Base-by-base conservation (phyloP, 768 basidiomycete species). In the Phaeolepiota aurea region DNA sequence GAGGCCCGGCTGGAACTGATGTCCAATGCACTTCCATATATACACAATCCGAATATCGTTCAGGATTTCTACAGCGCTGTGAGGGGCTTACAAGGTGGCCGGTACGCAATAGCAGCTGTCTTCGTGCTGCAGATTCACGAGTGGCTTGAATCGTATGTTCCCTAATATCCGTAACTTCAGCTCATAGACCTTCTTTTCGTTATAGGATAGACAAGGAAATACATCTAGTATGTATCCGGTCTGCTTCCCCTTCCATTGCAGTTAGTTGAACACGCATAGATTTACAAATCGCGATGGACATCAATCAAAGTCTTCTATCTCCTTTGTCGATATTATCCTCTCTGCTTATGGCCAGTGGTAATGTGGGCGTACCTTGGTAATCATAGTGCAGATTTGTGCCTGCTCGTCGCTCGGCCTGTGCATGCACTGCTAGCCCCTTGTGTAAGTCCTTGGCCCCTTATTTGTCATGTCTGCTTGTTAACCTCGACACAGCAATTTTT, bases 291-390 rank as follows among this genome's bases (percentile, higher is more conserved):
- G 3, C 50, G 54, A 18, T 65, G 67, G 64, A 63, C 62, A 16
- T 59, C 59, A 2, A 55, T 69, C 48, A 68, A 67, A 44, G 51
- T 54, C 13, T 49, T 63, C 14, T 71, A 68, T 42, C 50, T 71
- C 1, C 46, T 65, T 9, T 71, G 67, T 45, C 57, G 68, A 14
- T 71, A 71, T 47, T 71, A 69, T 38, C 60, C 61, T 25, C 46
- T 68, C 4, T 9, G 54, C 2, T 21, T 64, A 2, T 71, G 66
- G 64, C 53, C 65, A 1, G 14, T 64, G 1, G 43, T 66, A 9
- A 54, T 64, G 14, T 68, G 56, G 53, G 63, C 64, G 3, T 68
- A 65, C 37, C 51, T 59, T 18, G 58, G 58, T n/a, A 43, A 62
- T 39, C 65, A 68, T 43, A 45, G 50, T 15, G 50, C 48, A 12